These are phyloP conservation scores for Macrophomina phaseolina DNA, from an alignment of 2,329 filamentous ascomycete genomes.

Conservation along the genomic window DNA sequence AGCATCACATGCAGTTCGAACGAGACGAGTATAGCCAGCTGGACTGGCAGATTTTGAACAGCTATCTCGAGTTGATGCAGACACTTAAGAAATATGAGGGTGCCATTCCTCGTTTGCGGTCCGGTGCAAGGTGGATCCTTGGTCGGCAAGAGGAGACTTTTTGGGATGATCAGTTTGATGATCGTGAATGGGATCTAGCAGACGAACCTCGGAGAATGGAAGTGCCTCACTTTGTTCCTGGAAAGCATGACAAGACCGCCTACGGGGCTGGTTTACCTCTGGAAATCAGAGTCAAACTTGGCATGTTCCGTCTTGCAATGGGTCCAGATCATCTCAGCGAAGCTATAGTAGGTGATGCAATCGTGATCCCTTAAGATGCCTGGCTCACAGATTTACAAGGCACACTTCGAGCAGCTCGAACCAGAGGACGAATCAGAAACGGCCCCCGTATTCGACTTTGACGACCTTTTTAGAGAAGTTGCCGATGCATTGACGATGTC, in stretches of 20 bases:
- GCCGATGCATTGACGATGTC: slow-evolving; percentile 63
- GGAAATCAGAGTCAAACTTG: slow-evolving; percentile 83
- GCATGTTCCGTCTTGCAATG: slow-evolving; percentile 77
- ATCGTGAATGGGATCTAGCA: slow-evolving; percentile 85
- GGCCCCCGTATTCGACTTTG: slow-evolving; percentile 67
- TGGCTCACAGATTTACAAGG: slow-evolving; percentile 31
- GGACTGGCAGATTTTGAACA: slow-evolving; percentile 82
- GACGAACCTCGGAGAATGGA: slow-evolving; percentile 69
- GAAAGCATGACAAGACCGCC: slow-evolving; percentile 57
- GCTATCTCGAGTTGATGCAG: slow-evolving; percentile 74
- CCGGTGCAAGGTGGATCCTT: slow-evolving; percentile 79
- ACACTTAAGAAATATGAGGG: slow-evolving; percentile 68
- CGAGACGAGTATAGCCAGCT: slow-evolving; percentile 54
- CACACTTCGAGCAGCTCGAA: slow-evolving; percentile 67
- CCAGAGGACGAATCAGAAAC: slow-evolving; percentile 61
- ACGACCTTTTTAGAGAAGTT: slow-evolving; percentile 78
- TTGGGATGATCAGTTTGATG: slow-evolving; percentile 79
- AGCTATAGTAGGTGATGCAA: slow-evolving; percentile 66
- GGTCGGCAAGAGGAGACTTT: slow-evolving; percentile 74
- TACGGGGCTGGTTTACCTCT: slow-evolving; percentile 80
- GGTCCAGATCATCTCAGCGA: slow-evolving; percentile 68
- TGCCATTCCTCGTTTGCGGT: slow-evolving; percentile 73
- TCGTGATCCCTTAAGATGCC: background rate
- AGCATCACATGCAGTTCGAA: slow-evolving; percentile 51
- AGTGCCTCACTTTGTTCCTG: slow-evolving; percentile 65